Evolutionary conservation across 805 yeast species (phyloP).

Genomic region (Barnettozyma siamensis): DNA sequence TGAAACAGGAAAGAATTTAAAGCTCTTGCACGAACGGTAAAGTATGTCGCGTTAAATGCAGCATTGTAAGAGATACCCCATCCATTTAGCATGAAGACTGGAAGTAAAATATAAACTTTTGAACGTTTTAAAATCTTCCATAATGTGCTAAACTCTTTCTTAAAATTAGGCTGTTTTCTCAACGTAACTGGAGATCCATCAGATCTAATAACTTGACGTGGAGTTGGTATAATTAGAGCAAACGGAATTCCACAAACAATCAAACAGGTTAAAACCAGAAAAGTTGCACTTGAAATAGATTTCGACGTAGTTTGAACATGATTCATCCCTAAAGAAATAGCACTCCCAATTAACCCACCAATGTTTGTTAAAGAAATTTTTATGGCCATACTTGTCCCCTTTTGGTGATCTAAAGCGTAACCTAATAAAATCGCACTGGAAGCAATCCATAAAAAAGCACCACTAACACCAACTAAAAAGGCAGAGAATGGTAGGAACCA

Average conservation of each 20-base stretch:
- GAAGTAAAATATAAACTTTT: background rate
- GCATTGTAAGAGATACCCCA: conserved; percentile 1
- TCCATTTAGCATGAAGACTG: background rate
- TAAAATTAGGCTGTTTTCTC: background rate
- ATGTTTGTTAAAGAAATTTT: background rate
- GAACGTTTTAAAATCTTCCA: background rate
- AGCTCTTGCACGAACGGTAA: background rate
- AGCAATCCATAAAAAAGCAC: conserved; percentile 1
- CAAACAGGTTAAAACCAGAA: background rate
- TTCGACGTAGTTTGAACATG: background rate
- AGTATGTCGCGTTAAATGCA: background rate
- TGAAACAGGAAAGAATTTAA: background rate
- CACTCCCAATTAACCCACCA: conserved; percentile 1
- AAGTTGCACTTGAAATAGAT: background rate
- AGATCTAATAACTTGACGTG: background rate
- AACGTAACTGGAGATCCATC: background rate
- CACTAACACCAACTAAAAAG: conserved; percentile 1
- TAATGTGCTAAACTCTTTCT: background rate
- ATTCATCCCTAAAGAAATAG: background rate
- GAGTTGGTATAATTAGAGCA: background rate
- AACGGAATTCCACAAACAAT: conserved; percentile 1
- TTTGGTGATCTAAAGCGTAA: background rate
- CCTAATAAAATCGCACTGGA: conserved; percentile 1
- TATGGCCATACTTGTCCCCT: background rate
- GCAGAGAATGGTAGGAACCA: conserved; percentile 2